These are phyloP conservation scores for Musa schizocarpa DNA, from an alignment of 176 grass and related monocot genomes.

Conservation along the genomic window DNA sequence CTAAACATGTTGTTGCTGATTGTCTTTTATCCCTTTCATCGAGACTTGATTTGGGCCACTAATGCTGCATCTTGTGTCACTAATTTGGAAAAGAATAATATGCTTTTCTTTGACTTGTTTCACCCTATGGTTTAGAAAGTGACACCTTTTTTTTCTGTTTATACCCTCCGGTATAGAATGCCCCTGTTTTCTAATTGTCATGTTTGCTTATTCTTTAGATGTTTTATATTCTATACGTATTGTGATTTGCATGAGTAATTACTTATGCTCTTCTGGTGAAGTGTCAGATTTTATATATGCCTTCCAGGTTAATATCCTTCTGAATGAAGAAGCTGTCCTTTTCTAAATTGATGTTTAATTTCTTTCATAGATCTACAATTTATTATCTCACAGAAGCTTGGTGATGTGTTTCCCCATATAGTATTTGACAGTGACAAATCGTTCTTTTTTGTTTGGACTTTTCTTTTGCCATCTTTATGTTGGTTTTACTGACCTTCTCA, in stretches of 20 bases:
- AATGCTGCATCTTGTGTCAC: background rate
- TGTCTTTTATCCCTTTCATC: no score
- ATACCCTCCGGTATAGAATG: background rate
- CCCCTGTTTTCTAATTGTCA: no score
- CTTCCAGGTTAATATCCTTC: background rate
- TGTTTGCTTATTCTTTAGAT: background rate
- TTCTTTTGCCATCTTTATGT: background rate
- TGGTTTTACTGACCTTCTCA: background rate
- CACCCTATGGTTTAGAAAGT: background rate
- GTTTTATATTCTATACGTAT: background rate
- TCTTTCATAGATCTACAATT: background rate
- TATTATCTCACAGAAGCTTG: background rate
- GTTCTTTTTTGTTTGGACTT: constrained; percentile 2
- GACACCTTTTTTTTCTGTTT: background rate
- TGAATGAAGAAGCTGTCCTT: background rate
- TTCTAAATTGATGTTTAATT: background rate
- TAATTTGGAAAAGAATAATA: no score
- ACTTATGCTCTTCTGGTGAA: background rate
- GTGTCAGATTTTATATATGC: background rate
- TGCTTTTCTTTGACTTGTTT: background rate
- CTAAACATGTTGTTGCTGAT: no score
- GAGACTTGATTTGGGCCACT: background rate
- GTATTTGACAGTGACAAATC: background rate
- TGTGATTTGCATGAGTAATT: background rate
- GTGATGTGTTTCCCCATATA: background rate